phyloP scores from a whole-genome alignment of 257 asterid species.

The Cinchona pubescens region DNA sequence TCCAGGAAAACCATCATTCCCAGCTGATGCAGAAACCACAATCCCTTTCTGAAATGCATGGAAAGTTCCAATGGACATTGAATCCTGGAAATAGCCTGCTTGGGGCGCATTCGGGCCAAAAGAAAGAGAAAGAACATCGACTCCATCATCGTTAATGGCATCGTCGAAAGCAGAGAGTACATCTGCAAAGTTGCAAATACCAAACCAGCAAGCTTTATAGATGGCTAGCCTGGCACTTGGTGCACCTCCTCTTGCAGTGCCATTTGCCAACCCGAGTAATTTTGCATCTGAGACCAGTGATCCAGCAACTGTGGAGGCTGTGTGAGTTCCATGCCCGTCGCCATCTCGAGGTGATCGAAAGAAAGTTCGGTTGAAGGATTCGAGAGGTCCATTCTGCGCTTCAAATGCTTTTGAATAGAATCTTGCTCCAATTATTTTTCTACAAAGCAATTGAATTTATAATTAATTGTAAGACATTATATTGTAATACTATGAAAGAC shows the following conservation, averaged over 20 bases:
- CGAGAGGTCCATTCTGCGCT: conserved; percentile 42
- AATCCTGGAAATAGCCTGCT: conserved; percentile 39
- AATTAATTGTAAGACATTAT: neutral
- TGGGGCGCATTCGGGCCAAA: conserved; percentile 45
- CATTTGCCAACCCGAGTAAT: conserved; percentile 58
- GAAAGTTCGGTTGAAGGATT: conserved; percentile 34
- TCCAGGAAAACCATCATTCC: conserved; percentile 33
- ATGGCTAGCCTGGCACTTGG: conserved; percentile 58
- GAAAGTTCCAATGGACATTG: conserved; percentile 55
- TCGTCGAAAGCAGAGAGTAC: conserved; percentile 61
- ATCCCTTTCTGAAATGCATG: conserved; percentile 73
- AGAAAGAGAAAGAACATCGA: conserved; percentile 64
- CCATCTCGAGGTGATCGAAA: conserved; percentile 58
- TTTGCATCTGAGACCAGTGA: conserved; percentile 44
- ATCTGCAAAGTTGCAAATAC: conserved; percentile 57
- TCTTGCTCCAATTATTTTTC: conserved; percentile 62
- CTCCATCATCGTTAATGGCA: conserved; percentile 62
- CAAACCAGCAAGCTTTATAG: conserved; percentile 61
- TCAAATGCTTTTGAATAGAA: conserved; percentile 43
- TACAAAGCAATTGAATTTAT: conserved; percentile 23
- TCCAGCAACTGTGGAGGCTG: conserved; percentile 68
- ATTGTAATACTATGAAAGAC: too few relatives aligned
- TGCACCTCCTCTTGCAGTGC: conserved; percentile 74
- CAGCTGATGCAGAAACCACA: conserved; percentile 60
- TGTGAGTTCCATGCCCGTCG: conserved; percentile 74